Evolutionary conservation across 2,329 filamentous ascomycete genomes (phyloP), one percentile per base, ranked within the genome.

Genomic region (Penicillium sp.): DNA sequence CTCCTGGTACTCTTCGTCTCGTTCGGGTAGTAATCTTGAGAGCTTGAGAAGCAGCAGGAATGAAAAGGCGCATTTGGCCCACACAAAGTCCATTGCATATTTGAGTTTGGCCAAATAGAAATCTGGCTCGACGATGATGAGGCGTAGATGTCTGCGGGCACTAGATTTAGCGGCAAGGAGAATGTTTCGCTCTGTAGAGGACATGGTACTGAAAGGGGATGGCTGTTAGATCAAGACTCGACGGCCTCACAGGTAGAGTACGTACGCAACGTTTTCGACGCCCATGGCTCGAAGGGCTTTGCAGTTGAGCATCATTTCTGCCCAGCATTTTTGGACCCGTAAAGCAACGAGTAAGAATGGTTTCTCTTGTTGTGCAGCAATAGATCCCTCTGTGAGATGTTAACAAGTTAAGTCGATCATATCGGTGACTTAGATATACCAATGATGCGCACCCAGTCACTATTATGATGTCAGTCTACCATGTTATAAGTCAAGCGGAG

Each of bases 61-160:
- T n/a, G 78, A 81, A 54, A 82, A 82, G 0, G 79, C 79, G 45
- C 78, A 79, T 61, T 83, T 83, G 0, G 79, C 80, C 79, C 80
- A 82, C 18, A 82, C 79, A 52, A 82, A 82, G 48, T 82, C 79
- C 74, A 81, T 80, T 0, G 79, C 79, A 56, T 77, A 82, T 27
- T 73, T 75, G 30, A 82, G 74, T 14, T 77, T 78, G 13, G 70
- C 73, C 8, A 82, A 73, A 56, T 83, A 83, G 2, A 69, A 61
- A 13, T 72, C 64, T 40, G 75, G 71, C 42, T 76, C 69, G n/a
- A 67, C 57, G 31, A 80, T 70, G 30, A 82, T 74, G 16, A 78
- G 73, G 4, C 73, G 69, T 3, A 83, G 69, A 49, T 83, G 80
- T 48, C 75, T 68, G n/a, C 73, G 70, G 11, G 80, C 75, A n/a